These are phyloP conservation scores for Chytriomyces hyalinus DNA, from an alignment of 192 early-diverging fungal genomes.

Conservation along the genomic window DNA sequence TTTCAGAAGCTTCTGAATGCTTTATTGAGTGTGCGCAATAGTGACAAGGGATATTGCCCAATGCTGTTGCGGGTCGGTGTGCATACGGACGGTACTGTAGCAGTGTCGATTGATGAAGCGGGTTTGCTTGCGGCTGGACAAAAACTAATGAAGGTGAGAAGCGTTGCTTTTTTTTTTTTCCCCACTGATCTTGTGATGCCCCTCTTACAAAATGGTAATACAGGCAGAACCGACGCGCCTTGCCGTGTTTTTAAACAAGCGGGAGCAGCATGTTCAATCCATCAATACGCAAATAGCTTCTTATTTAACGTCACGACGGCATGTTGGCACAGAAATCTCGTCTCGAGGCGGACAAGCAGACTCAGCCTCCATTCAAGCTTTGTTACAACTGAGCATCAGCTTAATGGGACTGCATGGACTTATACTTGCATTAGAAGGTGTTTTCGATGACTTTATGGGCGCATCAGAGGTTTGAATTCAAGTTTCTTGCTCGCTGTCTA, in stretches of 20 bases:
- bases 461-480: slow-evolving; percentile 25
- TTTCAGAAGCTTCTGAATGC: slow-evolving; percentile 1
- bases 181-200: background rate
- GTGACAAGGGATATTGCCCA: slow-evolving; percentile 12
- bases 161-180: background rate
- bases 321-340: slow-evolving; percentile 16
- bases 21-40: slow-evolving; percentile 15
- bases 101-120: slow-evolving; percentile 17
- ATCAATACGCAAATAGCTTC: slow-evolving; percentile 39
- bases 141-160: slow-evolving; percentile 7
- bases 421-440: slow-evolving; percentile 41
- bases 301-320: slow-evolving; percentile 37
- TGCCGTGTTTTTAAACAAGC: slow-evolving; percentile 29
- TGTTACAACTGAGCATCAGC: slow-evolving; percentile 13
- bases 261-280: slow-evolving; percentile 35
- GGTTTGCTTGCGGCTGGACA: slow-evolving; percentile 21
- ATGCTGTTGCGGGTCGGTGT: slow-evolving; percentile 3
- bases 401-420: slow-evolving; percentile 42
- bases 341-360: background rate
- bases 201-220: background rate
- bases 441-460: slow-evolving; percentile 42
- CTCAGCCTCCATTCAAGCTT: background rate
- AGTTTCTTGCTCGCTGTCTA: background rate
- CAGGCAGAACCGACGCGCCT: slow-evolving; percentile 29
- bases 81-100: background rate